These are phyloP conservation scores for Arabidopsis suecica DNA, from an alignment of 345 rosid species.

Conservation along the genomic window DNA sequence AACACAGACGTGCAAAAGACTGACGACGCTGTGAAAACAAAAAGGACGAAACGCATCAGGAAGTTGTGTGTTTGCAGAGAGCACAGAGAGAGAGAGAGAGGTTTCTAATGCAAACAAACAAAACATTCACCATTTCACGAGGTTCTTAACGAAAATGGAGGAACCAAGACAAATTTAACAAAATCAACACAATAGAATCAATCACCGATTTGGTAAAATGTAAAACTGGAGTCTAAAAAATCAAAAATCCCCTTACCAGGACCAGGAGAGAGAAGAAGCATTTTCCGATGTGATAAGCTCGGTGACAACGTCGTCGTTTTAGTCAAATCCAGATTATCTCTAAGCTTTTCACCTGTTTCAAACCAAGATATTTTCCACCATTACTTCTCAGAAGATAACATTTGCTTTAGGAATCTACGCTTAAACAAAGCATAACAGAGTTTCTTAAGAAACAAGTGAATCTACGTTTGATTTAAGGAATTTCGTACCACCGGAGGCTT, in stretches of 20 bases:
- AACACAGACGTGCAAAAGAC: constrained; percentile 51
- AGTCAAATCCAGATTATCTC: constrained; percentile 7
- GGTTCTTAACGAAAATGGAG: constrained; percentile 31
- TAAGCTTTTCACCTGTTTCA: constrained; percentile 29
- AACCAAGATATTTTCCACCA: background rate
- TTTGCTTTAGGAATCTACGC: too few relatives aligned
- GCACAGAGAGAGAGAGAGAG: background rate
- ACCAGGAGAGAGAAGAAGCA: constrained; percentile 54
- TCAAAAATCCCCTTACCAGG: constrained; percentile 40
- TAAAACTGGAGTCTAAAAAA: background rate
- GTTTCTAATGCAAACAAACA: background rate
- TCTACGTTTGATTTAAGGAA: background rate
- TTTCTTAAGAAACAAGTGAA: background rate
- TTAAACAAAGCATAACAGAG: too few relatives aligned
- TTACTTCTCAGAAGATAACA: background rate
- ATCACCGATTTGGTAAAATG: constrained; percentile 22
- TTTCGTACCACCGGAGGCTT: background rate
- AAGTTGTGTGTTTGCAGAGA: constrained; percentile 27
- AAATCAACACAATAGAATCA: constrained; percentile 17
- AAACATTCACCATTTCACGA: constrained; percentile 30
- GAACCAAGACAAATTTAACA: constrained; percentile 11
- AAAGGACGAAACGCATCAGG: constrained; percentile 44
- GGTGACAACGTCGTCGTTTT: constrained; percentile 29
- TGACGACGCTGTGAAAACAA: constrained; percentile 42
- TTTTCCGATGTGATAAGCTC: constrained; percentile 54